Conservation (phyloP, 139 green algal genomes). For the Closterium sp. region DNA sequence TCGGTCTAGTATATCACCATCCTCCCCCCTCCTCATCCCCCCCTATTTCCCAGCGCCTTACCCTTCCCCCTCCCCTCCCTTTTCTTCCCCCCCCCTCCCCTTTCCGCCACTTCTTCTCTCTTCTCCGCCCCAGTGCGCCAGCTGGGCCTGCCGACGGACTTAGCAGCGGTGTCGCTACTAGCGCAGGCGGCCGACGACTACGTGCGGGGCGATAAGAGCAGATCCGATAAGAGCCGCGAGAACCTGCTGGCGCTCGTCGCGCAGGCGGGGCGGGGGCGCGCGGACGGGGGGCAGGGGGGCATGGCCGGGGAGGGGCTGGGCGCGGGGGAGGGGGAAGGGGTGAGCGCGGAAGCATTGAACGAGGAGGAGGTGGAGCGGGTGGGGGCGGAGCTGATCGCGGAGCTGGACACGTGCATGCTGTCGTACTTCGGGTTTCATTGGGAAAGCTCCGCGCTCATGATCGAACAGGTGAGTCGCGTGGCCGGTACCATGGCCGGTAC, state of each 20-base stretch:
- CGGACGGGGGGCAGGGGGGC: background rate
- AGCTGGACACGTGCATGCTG: constrained; percentile 45
- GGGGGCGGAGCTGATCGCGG: constrained; percentile 22
- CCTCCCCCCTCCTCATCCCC: background rate
- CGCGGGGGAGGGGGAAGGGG: too few relatives aligned
- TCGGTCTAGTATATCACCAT: too few relatives aligned
- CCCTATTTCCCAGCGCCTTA: background rate
- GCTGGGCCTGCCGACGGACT: background rate
- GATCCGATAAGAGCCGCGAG: constrained; percentile 13
- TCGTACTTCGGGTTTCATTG: constrained; percentile 44
- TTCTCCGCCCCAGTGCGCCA: constrained; percentile 13
- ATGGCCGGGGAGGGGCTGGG: background rate
- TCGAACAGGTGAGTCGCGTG: constrained; percentile 16
- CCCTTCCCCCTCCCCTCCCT: background rate
- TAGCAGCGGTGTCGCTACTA: background rate
- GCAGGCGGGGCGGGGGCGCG: background rate
- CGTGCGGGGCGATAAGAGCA: constrained; percentile 40
- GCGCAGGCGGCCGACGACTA: constrained; percentile 34
- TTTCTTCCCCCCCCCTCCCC: background rate
- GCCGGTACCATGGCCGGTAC: too few relatives aligned
- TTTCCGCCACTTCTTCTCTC: background rate
- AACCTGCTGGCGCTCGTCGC: constrained; percentile 17
- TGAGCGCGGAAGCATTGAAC: background rate
- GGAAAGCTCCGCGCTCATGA: constrained; percentile 24
- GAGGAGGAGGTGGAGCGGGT: background rate